phyloP scores from a whole-genome alignment of 1,139 yeast species.

The Kluyveromyces sp. region DNA sequence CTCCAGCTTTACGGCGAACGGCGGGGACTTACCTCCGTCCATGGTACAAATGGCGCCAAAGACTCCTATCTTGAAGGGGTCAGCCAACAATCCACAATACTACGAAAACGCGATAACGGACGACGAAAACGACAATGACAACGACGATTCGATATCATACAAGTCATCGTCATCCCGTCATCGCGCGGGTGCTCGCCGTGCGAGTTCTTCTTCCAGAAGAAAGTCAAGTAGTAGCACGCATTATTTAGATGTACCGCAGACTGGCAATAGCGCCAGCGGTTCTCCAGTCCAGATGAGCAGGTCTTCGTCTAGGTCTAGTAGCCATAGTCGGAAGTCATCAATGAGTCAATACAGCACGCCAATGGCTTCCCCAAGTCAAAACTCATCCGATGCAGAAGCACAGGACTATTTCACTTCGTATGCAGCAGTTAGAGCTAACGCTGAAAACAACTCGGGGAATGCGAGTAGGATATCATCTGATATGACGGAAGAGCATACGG shows the following conservation, averaged over 20 bases:
- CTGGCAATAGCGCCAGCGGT: conserved; percentile 7
- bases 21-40: conserved; percentile 49
- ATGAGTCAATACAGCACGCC: conserved; percentile 28
- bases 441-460: not conserved
- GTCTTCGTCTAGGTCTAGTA: conserved; percentile 21
- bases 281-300: conserved; percentile 11
- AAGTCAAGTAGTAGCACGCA: conserved; percentile 9
- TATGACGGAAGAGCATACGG: conserved; percentile 6
- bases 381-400: conserved; percentile 10
- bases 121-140: conserved; percentile 22
- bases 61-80: conserved; percentile 50
- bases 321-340: conserved; percentile 29
- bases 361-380: conserved; percentile 27
- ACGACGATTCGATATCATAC: conserved; percentile 12
- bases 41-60: conserved; percentile 64
- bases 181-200: conserved; percentile 5
- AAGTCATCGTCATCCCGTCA: conserved; percentile 8
- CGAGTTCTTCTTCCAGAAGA: conserved; percentile 10
- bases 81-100: conserved; percentile 20
- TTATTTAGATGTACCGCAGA: conserved; percentile 12
- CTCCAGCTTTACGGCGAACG: conserved; percentile 13
- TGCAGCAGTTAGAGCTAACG: not conserved
- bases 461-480: conserved; percentile 1
- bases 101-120: conserved; percentile 30
- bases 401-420: conserved; percentile 15